Evolutionary conservation across 345 rosid species (phyloP).

Genomic region (Carallia pectinifolia): DNA sequence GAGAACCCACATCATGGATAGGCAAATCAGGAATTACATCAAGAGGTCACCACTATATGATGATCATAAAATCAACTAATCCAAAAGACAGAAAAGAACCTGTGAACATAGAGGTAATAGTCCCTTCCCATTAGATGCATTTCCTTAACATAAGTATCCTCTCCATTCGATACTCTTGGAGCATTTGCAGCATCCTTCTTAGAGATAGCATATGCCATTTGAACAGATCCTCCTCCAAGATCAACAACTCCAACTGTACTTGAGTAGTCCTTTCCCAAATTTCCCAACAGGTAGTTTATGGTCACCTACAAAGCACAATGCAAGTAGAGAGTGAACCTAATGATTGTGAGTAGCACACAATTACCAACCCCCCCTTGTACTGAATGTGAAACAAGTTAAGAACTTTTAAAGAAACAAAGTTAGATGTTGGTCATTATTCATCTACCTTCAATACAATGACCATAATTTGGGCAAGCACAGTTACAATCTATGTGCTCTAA

Average conservation of each 20-base stretch:
- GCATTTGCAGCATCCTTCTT: constrained; percentile 73
- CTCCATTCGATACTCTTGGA: constrained; percentile 61
- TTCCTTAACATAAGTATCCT: constrained; percentile 75
- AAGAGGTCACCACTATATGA: not conserved
- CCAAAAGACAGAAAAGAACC: constrained; percentile 41
- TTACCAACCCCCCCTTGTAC: not conserved
- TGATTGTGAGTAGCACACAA: not conserved
- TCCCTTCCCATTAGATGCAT: constrained; percentile 73
- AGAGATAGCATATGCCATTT: constrained; percentile 98
- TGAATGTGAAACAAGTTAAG: not conserved
- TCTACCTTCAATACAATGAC: not conserved
- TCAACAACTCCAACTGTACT: constrained; percentile 94
- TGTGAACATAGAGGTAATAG: constrained; percentile 92
- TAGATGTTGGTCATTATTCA: not conserved
- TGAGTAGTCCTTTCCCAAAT: constrained; percentile 66
- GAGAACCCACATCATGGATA: not conserved
- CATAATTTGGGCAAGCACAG: not conserved
- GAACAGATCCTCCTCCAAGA: constrained; percentile 99
- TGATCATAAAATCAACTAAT: constrained; percentile 9
- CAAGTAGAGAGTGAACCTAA: not conserved
- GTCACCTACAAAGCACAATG: constrained; percentile 64
- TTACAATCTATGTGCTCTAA: too few species aligned
- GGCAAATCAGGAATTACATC: not conserved
- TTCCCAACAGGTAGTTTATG: constrained; percentile 79
- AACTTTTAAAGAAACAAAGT: too few species aligned